phyloP scores from a whole-genome alignment of 1,139 yeast species.

The Suhomyces choctaworum region DNA sequence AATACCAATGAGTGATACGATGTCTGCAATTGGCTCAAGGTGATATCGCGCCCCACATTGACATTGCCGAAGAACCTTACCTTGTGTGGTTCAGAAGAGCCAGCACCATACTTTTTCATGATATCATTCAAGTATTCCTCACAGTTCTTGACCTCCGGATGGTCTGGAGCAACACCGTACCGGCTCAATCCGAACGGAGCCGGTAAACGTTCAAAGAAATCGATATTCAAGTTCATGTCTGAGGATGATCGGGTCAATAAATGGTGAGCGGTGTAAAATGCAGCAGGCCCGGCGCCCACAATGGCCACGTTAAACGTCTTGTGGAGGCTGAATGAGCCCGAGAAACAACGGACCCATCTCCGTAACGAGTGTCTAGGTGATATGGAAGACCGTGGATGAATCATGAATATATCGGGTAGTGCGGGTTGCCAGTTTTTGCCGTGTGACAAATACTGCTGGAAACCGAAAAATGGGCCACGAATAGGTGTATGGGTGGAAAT shows the following conservation, averaged over 20 bases:
- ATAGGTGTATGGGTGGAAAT: too few relatives aligned
- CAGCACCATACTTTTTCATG: constrained; percentile 31
- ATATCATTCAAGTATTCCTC: constrained; percentile 76
- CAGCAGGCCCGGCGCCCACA: constrained; percentile 96
- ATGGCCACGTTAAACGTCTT: constrained; percentile 50
- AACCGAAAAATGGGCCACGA: too few relatives aligned
- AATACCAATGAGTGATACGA: constrained; percentile 72
- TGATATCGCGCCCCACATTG: constrained; percentile 57
- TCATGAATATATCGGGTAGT: too few relatives aligned
- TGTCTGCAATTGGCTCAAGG: constrained; percentile 48
- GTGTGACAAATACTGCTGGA: too few relatives aligned
- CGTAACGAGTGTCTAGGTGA: too few relatives aligned
- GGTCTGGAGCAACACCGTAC: constrained; percentile 99
- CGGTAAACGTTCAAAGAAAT: constrained; percentile 78
- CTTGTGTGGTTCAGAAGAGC: constrained; percentile 21
- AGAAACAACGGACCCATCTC: constrained; percentile 1
- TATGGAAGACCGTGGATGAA: too few relatives aligned
- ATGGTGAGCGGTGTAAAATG: constrained; percentile 85
- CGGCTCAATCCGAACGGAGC: constrained; percentile 90
- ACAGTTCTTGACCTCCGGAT: constrained; percentile 91
- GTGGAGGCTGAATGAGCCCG: neutral
- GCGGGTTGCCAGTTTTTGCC: too few relatives aligned
- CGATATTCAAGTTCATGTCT: constrained; percentile 42
- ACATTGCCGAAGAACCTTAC: constrained; percentile 76
- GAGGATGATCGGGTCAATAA: constrained; percentile 52